Conservation (phyloP, 2,329 filamentous ascomycete genomes). For the Atkinsonella hypoxylon region DNA sequence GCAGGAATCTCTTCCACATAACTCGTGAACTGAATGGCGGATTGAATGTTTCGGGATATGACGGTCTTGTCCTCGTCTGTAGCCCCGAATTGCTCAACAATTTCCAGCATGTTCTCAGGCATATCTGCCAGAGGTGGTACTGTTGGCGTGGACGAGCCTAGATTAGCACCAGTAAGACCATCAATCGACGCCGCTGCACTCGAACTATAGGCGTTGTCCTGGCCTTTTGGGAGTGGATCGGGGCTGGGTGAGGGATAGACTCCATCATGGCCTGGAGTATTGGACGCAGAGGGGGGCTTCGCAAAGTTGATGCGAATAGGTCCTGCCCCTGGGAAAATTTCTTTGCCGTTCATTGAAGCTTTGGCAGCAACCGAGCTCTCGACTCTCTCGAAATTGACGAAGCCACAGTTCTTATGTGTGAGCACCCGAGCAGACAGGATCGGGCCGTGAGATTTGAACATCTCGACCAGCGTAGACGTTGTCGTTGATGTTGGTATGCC, state of each 20-base stretch:
- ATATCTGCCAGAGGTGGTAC: constrained; percentile 68
- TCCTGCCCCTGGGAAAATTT: constrained; percentile 94
- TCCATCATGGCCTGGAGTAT: constrained; percentile 80
- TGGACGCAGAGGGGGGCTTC: constrained; percentile 82
- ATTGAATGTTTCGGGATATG: constrained; percentile 63
- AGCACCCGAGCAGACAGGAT: constrained; percentile 88
- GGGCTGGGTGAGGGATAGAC: constrained; percentile 85
- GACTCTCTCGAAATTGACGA: constrained; percentile 89
- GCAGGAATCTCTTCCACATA: constrained; percentile 80
- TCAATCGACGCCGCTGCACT: constrained; percentile 20
- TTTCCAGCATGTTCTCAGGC: constrained; percentile 69
- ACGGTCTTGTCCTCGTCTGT: constrained; percentile 62
- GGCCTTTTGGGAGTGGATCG: constrained; percentile 59
- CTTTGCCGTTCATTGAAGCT: constrained; percentile 81
- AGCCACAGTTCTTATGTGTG: constrained; percentile 97
- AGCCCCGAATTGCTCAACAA: constrained; percentile 81
- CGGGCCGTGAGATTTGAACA: constrained; percentile 85
- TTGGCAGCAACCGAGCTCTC: constrained; percentile 89
- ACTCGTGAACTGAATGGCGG: constrained; percentile 59
- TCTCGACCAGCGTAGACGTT: constrained; percentile 84
- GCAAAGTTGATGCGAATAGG: constrained; percentile 95
- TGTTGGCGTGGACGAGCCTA: constrained; percentile 36
- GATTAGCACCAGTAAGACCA: constrained; percentile 11
- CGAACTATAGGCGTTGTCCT: constrained; percentile 30
- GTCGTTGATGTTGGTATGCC: constrained; percentile 97